Conservation (phyloP, 257 asterid genomes). For the Anisodus tanguticus region DNA sequence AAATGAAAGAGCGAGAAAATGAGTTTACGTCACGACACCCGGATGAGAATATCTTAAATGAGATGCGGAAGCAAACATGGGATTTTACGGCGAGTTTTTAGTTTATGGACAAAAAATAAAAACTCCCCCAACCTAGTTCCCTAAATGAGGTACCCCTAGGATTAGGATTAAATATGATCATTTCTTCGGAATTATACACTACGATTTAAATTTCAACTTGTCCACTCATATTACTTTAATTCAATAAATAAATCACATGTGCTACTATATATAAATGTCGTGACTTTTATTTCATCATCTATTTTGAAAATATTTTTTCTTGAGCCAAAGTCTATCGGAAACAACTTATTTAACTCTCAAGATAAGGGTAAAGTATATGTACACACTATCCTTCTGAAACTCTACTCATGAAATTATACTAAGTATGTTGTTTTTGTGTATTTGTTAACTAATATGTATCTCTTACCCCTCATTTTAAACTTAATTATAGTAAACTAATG, state of each 20-base stretch:
- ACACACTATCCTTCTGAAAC: too few species aligned
- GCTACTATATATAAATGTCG: too few species aligned
- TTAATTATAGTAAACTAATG: neutral
- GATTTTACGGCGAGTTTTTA: conserved; percentile 25
- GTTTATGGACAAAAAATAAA: too few species aligned
- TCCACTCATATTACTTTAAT: too few species aligned
- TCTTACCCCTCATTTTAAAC: neutral
- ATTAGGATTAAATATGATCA: too few species aligned
- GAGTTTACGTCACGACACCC: conserved; percentile 43
- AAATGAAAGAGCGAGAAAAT: conserved; percentile 23
- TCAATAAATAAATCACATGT: neutral
- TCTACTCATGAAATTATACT: too few species aligned
- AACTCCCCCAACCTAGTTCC: neutral
- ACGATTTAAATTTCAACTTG: neutral
- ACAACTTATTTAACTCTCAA: too few species aligned
- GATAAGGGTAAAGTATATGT: too few species aligned
- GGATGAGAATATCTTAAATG: conserved; percentile 41
- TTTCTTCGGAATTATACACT: too few species aligned
- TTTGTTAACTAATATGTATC: neutral
- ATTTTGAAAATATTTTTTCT: too few species aligned
- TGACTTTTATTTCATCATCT: too few species aligned
- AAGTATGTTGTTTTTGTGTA: neutral
- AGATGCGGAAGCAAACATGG: conserved; percentile 46
- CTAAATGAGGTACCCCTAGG: neutral
- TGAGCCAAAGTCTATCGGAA: too few species aligned